Percentiles rank a stretch among this genome's conserved stretches.
These are phyloP conservation scores for Nannochloropsis oceanica DNA, from an alignment of 108 stramenopile species.

Conservation along the genomic window DNA sequence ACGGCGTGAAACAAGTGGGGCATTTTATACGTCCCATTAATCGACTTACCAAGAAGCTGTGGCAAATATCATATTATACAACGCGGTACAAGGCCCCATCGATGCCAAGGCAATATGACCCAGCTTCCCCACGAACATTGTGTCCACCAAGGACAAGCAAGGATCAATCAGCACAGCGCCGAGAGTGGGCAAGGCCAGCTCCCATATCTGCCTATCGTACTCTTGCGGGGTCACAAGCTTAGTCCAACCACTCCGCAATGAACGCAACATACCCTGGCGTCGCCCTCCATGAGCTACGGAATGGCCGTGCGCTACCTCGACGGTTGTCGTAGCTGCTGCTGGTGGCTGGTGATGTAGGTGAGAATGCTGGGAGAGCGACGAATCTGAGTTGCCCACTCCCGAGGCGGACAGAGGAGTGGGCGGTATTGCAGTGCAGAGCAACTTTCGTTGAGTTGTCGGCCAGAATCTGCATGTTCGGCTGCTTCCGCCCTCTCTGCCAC, in stretches of 20 bases:
- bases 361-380: background rate
- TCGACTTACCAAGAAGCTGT: conserved; percentile 15
- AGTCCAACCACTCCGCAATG: background rate
- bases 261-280: background rate
- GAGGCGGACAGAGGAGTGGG: background rate
- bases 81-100: conserved; percentile 21
- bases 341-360: background rate
- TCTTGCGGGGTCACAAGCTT: background rate
- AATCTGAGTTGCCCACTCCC: background rate
- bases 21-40: background rate
- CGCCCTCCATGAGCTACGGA: background rate
- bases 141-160: conserved; percentile 23
- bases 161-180: conserved; percentile 30
- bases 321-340: background rate
- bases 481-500: background rate
- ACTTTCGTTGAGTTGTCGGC: background rate
- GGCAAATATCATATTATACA: conserved; percentile 15
- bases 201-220: conserved; percentile 15
- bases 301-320: background rate
- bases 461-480: background rate
- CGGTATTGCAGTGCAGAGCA: background rate
- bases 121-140: conserved; percentile 23
- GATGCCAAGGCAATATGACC: conserved; percentile 21
- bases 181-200: conserved; percentile 18
- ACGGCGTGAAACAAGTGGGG: background rate